Evolutionary conservation across 345 rosid genomes (phyloP), one percentile per base, ranked within the genome.

Genomic region (Arabis alpina): DNA sequence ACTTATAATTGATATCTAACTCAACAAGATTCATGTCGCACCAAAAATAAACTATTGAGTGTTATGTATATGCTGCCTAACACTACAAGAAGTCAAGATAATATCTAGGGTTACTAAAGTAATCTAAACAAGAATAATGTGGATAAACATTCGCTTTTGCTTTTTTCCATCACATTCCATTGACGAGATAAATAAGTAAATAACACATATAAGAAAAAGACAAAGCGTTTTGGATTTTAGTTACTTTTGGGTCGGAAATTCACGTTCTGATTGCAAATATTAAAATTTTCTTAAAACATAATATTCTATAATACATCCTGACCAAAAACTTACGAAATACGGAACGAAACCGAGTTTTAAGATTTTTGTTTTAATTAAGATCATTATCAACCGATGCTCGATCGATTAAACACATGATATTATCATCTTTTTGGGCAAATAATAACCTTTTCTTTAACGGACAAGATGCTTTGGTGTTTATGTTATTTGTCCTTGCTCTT

Each of bases 81-180:
- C 64, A 24, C 19, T 58, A 11, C 40, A 69, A 37, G 13, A 57
- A 39, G 51, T 47, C 5, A 44, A 54, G 63, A 62, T 54, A 61
- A 62, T 62, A 49, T 62, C 40, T 15, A 43, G 5, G 49, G 39
- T 8, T 32, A 34, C 19, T 37, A 71, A 53, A 24, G 27, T 71
- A 71, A 61, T 61, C 30, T 10, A 71, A 43, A 60, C 37, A 61
- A 56, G 25, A 34, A 23, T 19, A 19, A 23, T 36, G 49, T 32
- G 56, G 63, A 54, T 42, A 61, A 61, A 32, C 47, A 43, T 36
- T 44, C 25, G 8, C 42, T 51, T 41, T 65, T 23, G 25, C 58
- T 23, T 51, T 64, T 39, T 25, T 25, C 53, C 30, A 41, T 54
- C 71, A 43, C 62, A 30, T 12, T 32, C n/a, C 25, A 36, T 43